Conservation (phyloP, 1,284 basidiomycete genomes). For the Leccinum insolens region DNA sequence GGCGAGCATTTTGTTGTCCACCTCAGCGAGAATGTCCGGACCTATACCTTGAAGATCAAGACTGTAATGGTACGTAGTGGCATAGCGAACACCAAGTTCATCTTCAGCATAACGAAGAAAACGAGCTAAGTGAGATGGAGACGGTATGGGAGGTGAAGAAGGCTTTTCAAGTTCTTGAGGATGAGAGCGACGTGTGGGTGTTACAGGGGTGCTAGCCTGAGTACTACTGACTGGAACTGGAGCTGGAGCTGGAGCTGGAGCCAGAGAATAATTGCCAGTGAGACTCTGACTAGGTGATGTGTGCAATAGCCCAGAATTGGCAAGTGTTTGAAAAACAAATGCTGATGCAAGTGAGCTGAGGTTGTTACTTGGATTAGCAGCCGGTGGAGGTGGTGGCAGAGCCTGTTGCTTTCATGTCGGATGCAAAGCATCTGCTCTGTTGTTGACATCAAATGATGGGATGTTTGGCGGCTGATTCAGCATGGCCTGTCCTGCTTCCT, state of each 20-base stretch:
- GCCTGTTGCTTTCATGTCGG: neutral
- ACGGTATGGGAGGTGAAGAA: neutral
- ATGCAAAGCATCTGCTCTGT: slow-evolving; percentile 3
- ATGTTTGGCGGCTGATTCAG: slow-evolving; percentile 6
- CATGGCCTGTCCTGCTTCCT: slow-evolving; percentile 8
- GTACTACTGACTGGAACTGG: neutral
- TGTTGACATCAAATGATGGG: neutral
- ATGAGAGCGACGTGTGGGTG: neutral
- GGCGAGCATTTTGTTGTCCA: neutral
- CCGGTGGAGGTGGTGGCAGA: neutral
- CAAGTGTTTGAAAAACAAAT: neutral
- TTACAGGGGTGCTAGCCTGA: neutral
- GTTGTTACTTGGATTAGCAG: neutral
- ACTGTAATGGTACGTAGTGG: neutral
- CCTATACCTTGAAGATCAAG: neutral
- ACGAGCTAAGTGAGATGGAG: neutral
- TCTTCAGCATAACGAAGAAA: neutral
- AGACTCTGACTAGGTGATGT: neutral
- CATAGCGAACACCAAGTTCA: neutral
- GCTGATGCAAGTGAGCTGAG: neutral
- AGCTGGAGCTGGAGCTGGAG: neutral
- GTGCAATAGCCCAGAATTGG: neutral
- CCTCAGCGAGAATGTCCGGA: neutral
- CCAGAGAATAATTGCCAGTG: neutral
- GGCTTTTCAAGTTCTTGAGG: neutral